These are phyloP conservation scores for Hypoxylon fuscum DNA, from an alignment of 495 filamentous ascomycete genomes.

Conservation along the genomic window DNA sequence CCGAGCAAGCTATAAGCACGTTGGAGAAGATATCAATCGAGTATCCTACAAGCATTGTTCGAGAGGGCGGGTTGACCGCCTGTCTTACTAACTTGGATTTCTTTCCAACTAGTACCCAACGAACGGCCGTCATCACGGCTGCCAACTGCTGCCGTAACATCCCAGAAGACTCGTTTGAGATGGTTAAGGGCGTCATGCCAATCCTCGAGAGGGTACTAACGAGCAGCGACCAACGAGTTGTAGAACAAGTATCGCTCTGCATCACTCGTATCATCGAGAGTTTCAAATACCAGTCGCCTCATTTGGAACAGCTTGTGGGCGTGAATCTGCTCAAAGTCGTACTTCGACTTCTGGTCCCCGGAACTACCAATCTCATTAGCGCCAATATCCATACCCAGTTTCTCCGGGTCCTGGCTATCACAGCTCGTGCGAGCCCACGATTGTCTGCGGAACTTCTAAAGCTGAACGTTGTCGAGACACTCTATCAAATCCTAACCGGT, in stretches of 20 bases:
- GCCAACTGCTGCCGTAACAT: conserved; percentile 98
- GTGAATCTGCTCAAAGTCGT: conserved; percentile 86
- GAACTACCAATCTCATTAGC: conserved; percentile 94
- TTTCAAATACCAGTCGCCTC: conserved; percentile 85
- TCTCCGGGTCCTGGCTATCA: conserved; percentile 86
- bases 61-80: conserved; percentile 92
- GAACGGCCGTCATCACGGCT: conserved; percentile 94
- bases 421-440: conserved; percentile 83
- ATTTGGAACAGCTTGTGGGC: conserved; percentile 90
- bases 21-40: conserved; percentile 97
- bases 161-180: conserved; percentile 88
- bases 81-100: conserved; percentile 96
- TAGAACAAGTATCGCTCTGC: conserved; percentile 95
- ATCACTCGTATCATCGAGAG: conserved; percentile 97
- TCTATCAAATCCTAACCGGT: conserved; percentile 97
- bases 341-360: conserved; percentile 88
- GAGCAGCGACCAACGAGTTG: conserved; percentile 94
- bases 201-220: conserved; percentile 87
- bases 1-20: conserved; percentile 95
- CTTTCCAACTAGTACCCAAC: conserved; percentile 95
- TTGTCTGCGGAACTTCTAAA: conserved; percentile 91
- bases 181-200: conserved; percentile 93
- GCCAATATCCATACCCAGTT: conserved; percentile 97
- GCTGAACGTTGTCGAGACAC: conserved; percentile 96
- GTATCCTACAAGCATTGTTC: conserved; percentile 94